Conservation (phyloP, 208 protist genomes). For the Leishmania martiniquensis region DNA sequence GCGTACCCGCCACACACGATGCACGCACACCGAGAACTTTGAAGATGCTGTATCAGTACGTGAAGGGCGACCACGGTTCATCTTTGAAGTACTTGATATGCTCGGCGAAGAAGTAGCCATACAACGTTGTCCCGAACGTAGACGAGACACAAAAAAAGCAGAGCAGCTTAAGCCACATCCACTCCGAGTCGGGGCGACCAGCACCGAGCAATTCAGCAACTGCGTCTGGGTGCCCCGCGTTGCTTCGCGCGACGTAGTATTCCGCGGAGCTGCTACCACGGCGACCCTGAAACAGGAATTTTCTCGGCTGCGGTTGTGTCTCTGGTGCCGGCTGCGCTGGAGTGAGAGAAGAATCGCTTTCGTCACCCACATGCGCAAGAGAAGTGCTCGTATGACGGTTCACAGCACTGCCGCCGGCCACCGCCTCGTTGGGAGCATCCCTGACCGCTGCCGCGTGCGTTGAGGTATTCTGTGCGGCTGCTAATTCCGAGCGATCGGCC, state of each 20-base stretch:
- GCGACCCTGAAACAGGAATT: conserved; percentile 56
- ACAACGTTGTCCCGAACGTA: conserved; percentile 71
- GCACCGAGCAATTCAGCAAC: conserved; percentile 50
- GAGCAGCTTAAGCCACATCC: conserved; percentile 84
- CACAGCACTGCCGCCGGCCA: background rate
- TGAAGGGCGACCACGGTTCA: conserved; percentile 82
- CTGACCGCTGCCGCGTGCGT: too few relatives aligned
- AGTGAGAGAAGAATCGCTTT: background rate
- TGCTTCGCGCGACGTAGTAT: conserved; percentile 60
- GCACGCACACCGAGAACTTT: background rate
- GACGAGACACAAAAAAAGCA: conserved; percentile 80
- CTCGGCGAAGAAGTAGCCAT: conserved; percentile 74
- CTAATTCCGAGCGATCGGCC: background rate
- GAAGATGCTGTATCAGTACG: conserved; percentile 10
- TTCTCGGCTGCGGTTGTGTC: background rate
- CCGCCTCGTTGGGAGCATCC: background rate
- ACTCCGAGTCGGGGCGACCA: conserved; percentile 75
- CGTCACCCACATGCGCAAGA: conserved; percentile 11
- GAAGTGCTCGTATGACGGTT: background rate
- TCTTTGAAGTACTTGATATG: conserved; percentile 88
- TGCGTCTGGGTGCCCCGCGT: conserved; percentile 61
- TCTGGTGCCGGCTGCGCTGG: background rate
- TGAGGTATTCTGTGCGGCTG: background rate
- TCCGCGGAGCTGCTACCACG: conserved; percentile 43
- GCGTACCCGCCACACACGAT: background rate